Percentiles rank a stretch among this genome's conserved stretches.
phyloP scores from a whole-genome alignment of 257 asterid genomes.

The Euphrasia confusa region DNA sequence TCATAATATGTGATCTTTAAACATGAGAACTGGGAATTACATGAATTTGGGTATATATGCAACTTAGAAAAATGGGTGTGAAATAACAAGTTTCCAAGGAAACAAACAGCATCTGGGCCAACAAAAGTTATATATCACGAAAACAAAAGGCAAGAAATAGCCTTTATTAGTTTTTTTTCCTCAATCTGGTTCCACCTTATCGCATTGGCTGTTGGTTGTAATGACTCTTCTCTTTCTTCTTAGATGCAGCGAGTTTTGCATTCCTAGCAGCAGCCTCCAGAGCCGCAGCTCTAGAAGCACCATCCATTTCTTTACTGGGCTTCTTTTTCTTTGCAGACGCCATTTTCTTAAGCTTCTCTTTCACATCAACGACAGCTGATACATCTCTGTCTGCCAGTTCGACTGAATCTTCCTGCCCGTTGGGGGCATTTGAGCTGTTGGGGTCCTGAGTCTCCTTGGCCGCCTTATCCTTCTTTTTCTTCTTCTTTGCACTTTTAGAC shows the following conservation, averaged over 20 bases:
- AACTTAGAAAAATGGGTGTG: neutral
- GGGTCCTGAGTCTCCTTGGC: constrained; percentile 58
- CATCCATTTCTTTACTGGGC: constrained; percentile 74
- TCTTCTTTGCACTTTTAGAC: constrained; percentile 45
- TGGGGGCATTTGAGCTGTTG: constrained; percentile 36
- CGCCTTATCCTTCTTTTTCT: constrained; percentile 60
- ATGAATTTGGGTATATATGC: too few relatives aligned
- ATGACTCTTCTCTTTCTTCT: constrained; percentile 92
- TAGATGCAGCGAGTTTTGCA: constrained; percentile 82
- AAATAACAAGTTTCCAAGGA: neutral
- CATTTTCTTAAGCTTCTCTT: constrained; percentile 70
- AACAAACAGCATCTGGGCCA: constrained; percentile 14
- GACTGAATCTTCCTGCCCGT: constrained; percentile 37
- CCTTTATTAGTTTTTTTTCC: constrained; percentile 27
- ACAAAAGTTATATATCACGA: constrained; percentile 21
- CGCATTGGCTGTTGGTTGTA: constrained; percentile 86
- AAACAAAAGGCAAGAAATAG: neutral
- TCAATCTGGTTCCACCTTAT: constrained; percentile 35
- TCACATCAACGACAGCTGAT: constrained; percentile 46
- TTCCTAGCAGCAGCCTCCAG: constrained; percentile 87
- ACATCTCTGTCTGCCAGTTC: constrained; percentile 43
- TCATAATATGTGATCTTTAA: too few relatives aligned
- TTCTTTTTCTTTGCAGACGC: constrained; percentile 76
- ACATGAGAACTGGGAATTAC: too few relatives aligned
- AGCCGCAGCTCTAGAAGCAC: constrained; percentile 81